Percentiles rank a stretch among this genome's conserved stretches.
phyloP scores from a whole-genome alignment of 2,329 filamentous ascomycete species.

The Exophiala viscosa region DNA sequence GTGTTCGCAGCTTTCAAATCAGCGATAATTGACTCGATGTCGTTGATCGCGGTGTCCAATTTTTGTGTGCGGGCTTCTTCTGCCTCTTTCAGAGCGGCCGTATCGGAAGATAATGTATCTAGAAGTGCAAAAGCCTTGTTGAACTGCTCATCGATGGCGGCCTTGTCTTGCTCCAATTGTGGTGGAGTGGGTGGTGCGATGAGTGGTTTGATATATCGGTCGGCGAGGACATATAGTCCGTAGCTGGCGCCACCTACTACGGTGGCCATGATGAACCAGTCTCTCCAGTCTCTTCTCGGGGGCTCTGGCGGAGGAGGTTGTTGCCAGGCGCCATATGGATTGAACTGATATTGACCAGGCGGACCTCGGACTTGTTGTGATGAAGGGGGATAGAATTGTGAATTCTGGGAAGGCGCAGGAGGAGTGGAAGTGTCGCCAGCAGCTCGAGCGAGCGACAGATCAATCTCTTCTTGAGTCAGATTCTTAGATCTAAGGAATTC shows the following conservation, averaged over 20 bases:
- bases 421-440: slow-evolving; percentile 33
- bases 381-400: slow-evolving; percentile 43
- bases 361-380: slow-evolving; percentile 35
- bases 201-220: slow-evolving; percentile 87
- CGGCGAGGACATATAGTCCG: slow-evolving; percentile 80
- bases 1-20: slow-evolving; percentile 78
- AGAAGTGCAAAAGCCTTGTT: slow-evolving; percentile 86
- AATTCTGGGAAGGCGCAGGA: slow-evolving; percentile 43
- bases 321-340: slow-evolving; percentile 52
- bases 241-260: slow-evolving; percentile 87
- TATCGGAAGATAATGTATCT: slow-evolving; percentile 89
- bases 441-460: slow-evolving; percentile 69
- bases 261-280: slow-evolving; percentile 99
- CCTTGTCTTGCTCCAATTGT: slow-evolving; percentile 90
- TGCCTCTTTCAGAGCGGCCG: slow-evolving; percentile 77
- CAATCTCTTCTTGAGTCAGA: slow-evolving; percentile 91
- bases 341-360: slow-evolving; percentile 48
- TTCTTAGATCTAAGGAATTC: slow-evolving; percentile 96
- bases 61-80: slow-evolving; percentile 81
- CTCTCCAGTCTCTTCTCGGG: slow-evolving; percentile 87
- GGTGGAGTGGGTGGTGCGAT: slow-evolving; percentile 91
- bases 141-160: slow-evolving; percentile 87
- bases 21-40: slow-evolving; percentile 77
- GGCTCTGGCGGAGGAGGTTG: slow-evolving; percentile 51
- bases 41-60: slow-evolving; percentile 73